Percentiles rank a stretch among this genome's conserved stretches.
Conservation (phyloP, 805 yeast genomes). For the Candida tammaniensis region DNA sequence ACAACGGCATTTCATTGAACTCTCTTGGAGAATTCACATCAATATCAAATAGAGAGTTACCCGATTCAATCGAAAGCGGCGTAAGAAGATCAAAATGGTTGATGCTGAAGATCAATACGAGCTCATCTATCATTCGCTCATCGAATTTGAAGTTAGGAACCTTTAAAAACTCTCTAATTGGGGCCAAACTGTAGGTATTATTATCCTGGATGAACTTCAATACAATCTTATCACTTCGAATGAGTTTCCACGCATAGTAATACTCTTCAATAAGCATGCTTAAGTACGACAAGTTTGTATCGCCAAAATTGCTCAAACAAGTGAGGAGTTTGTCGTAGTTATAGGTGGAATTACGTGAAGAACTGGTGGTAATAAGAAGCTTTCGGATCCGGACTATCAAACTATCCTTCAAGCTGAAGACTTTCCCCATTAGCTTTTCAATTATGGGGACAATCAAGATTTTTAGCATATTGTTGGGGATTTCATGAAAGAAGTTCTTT, state of each 20-base stretch:
- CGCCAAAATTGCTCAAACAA: no score
- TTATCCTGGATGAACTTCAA: conserved; percentile 4
- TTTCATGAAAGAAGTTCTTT: neutral
- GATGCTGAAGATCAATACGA: neutral
- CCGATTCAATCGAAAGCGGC: conserved; percentile 1
- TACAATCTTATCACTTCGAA: conserved; percentile 3
- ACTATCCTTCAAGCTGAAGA: conserved; percentile 3
- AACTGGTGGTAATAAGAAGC: no score
- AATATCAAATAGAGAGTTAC: neutral
- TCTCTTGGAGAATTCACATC: neutral
- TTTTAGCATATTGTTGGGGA: neutral
- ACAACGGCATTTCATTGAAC: neutral
- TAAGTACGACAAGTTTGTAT: no score
- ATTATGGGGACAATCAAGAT: neutral
- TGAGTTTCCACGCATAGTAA: conserved; percentile 3
- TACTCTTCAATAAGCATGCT: no score
- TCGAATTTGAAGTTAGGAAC: no score
- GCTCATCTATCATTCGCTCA: no score
- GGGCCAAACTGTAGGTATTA: conserved; percentile 1
- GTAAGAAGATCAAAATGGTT: neutral
- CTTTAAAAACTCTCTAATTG: conserved; percentile 1
- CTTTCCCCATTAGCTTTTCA: conserved; percentile 1
- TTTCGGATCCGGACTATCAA: no score
- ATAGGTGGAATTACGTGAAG: no score
- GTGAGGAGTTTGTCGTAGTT: no score